Evolutionary conservation across 2,329 filamentous ascomycete species (phyloP), one percentile per base, ranked within the genome.

Genomic region (Microdochium trichocladiopsis): DNA sequence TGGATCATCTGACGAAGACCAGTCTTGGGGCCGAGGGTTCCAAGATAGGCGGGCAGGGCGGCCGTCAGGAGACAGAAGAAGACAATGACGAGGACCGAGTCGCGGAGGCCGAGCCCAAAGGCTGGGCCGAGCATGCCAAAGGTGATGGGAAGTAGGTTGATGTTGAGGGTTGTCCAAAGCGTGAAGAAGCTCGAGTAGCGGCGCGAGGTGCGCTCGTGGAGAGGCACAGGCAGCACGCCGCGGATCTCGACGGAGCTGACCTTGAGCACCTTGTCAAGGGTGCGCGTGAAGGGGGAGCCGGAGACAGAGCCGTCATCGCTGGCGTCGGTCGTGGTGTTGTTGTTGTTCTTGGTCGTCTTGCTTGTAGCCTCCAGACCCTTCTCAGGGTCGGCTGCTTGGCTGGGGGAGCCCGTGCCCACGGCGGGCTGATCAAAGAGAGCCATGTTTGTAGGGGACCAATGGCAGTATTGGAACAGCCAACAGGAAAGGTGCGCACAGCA

Each of bases 51-150:
- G 1, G 81, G 77, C 0, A 77, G 69, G 6, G 76, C 54, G 0
- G 77, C 77, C 1, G 77, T 78, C 24, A 84, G 57, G 18, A 86
- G 63, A 11, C 74, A 77, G 65, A 86, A 86, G 69, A 86, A 86
- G 47, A 86, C 62, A 48, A 86, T 85, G 28, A 85, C 86, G 53
- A 82, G 56, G 25, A 78, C 83, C 31, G 86, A 86, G 65, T 90
- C 90, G 77, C 86, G 90, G 21, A 91, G 81, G 63, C 86, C 87
- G 49, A 91, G 87, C 54, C 87, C 87, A 47, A 90, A 84, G 1
- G 86, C 90, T 24, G 87, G 87, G 51, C 88, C 87, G 1, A 87
- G 90, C 67, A 91, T 90, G 67, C 87, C 89, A 85, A 84, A 84
- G 25, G 81, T 82, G 4, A 83, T 89, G 71, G 63, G 61, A 16